Evolutionary conservation across 2,329 filamentous ascomycete species (phyloP).

Genomic region (Malbranchea cinnamomea): DNA sequence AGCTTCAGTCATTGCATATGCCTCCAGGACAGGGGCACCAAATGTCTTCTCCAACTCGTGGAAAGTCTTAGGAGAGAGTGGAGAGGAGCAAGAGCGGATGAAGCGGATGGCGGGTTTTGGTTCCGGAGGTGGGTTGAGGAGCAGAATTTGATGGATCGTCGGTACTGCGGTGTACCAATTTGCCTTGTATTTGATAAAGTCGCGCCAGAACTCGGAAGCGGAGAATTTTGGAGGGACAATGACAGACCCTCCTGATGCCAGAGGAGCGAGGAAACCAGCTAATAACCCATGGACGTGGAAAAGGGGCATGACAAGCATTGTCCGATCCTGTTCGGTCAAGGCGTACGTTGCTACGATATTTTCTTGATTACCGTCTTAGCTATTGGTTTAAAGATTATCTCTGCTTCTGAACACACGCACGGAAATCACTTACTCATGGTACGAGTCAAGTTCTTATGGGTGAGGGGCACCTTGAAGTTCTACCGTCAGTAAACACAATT

Average conservation of each 20-base stretch:
- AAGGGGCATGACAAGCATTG: conserved; percentile 77
- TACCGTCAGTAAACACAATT: conserved; percentile 5
- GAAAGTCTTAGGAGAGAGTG: conserved; percentile 67
- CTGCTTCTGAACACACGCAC: conserved; percentile 1
- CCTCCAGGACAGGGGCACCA: conserved; percentile 68
- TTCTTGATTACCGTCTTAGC: conserved; percentile 24
- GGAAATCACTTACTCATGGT: conserved; percentile 51
- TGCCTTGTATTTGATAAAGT: conserved; percentile 58
- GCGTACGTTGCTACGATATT: conserved; percentile 70
- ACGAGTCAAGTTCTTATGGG: conserved; percentile 63
- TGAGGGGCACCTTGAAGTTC: conserved; percentile 52
- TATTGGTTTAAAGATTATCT: too few relatives aligned
- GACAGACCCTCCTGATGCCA: conserved; percentile 62
- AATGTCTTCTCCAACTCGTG: conserved; percentile 63
- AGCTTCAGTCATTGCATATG: conserved; percentile 87
- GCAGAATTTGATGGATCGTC: conserved; percentile 78
- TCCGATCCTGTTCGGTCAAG: conserved; percentile 55
- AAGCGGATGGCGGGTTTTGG: conserved; percentile 64
- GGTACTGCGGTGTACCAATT: conserved; percentile 94
- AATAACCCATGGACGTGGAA: conserved; percentile 86
- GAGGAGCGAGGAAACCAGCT: conserved; percentile 64
- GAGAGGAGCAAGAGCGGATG: conserved; percentile 75
- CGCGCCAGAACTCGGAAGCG: conserved; percentile 65
- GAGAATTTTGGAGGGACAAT: conserved; percentile 69
- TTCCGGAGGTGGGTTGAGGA: conserved; percentile 54